These are phyloP conservation scores for Geotrichum restrictum DNA, from an alignment of 1,139 yeast species.

Conservation along the genomic window DNA sequence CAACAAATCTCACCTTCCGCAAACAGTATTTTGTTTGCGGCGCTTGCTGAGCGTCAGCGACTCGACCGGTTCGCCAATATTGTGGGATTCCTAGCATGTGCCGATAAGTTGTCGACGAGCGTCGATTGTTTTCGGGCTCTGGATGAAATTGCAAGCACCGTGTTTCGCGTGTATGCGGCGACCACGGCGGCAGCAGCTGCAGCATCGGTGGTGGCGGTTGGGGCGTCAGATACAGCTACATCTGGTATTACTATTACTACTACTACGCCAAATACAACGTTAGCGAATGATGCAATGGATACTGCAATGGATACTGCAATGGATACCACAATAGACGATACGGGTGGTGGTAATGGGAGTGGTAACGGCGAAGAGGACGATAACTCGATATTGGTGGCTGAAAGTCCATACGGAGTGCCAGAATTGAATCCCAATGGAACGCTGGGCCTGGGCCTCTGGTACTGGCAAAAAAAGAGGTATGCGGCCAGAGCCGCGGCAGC, in stretches of 20 bases:
- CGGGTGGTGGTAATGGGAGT: too few relatives aligned
- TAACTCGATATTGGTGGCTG: slow-evolving; percentile 3
- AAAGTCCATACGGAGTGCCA: slow-evolving; percentile 32
- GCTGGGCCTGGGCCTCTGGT: slow-evolving; percentile 37
- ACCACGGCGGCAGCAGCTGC: background rate
- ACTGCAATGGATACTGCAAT: slow-evolving; percentile 1
- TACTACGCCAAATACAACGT: background rate
- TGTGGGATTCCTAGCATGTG: slow-evolving; percentile 33
- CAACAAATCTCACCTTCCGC: slow-evolving; percentile 29
- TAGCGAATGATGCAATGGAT: background rate
- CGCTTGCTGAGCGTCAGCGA: slow-evolving; percentile 31
- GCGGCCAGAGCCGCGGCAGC: slow-evolving; percentile 1
- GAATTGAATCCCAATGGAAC: slow-evolving; percentile 32
- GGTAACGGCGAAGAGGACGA: slow-evolving; percentile 3
- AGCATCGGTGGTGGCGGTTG: too few relatives aligned
- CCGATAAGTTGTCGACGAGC: slow-evolving; percentile 34
- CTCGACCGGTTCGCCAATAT: slow-evolving; percentile 34
- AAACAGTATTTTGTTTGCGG: slow-evolving; percentile 28
- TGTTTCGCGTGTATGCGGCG: slow-evolving; percentile 27
- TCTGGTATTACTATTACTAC: too few relatives aligned
- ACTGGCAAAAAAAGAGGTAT: slow-evolving; percentile 28
- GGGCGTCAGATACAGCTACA: too few relatives aligned
- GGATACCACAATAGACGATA: too few relatives aligned
- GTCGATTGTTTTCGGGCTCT: slow-evolving; percentile 37
- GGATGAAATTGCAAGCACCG: slow-evolving; percentile 35